A percentile compares a stretch with the other conserved stretches of the same genome.
Evolutionary conservation across 768 basidiomycete species (phyloP).

Genomic region (Roridomyces roridus): DNA sequence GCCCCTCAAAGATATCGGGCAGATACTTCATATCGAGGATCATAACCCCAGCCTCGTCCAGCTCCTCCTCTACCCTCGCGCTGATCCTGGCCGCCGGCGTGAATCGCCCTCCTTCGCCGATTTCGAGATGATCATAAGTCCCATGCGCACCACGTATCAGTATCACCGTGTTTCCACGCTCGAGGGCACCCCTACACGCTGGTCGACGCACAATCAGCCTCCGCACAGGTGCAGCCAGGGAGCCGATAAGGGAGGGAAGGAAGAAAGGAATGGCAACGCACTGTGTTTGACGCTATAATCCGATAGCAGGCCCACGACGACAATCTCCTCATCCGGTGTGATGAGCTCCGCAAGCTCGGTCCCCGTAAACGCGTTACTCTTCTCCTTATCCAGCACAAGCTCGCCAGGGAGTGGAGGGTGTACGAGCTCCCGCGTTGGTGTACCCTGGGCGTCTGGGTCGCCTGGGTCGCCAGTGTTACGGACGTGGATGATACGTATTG

Average conservation of each 20-base stretch:
- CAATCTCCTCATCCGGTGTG: constrained; percentile 59
- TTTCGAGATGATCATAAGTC: constrained; percentile 70
- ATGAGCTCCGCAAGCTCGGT: constrained; percentile 59
- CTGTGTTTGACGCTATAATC: constrained; percentile 64
- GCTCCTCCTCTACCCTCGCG: constrained; percentile 64
- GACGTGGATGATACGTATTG: constrained; percentile 68
- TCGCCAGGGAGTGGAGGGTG: constrained; percentile 59
- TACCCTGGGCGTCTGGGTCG: constrained; percentile 63
- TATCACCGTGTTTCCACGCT: constrained; percentile 70
- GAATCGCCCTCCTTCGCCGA: constrained; percentile 59
- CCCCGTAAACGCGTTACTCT: constrained; percentile 73
- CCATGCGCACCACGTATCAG: constrained; percentile 70
- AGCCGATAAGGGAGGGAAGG: neutral
- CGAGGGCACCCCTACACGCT: constrained; percentile 65
- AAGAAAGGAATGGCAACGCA: constrained; percentile 23
- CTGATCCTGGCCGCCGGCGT: constrained; percentile 59
- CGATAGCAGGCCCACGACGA: constrained; percentile 71
- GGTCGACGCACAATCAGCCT: too few species aligned
- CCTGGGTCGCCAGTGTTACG: constrained; percentile 68
- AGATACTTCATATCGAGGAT: constrained; percentile 73
- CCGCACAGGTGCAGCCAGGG: too few species aligned
- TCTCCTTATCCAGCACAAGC: constrained; percentile 65
- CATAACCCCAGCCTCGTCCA: constrained; percentile 71
- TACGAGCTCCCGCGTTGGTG: constrained; percentile 67
- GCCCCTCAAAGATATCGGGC: constrained; percentile 61